Evolutionary conservation across 345 rosid genomes (phyloP).

Genomic region (Luvunga scandens): DNA sequence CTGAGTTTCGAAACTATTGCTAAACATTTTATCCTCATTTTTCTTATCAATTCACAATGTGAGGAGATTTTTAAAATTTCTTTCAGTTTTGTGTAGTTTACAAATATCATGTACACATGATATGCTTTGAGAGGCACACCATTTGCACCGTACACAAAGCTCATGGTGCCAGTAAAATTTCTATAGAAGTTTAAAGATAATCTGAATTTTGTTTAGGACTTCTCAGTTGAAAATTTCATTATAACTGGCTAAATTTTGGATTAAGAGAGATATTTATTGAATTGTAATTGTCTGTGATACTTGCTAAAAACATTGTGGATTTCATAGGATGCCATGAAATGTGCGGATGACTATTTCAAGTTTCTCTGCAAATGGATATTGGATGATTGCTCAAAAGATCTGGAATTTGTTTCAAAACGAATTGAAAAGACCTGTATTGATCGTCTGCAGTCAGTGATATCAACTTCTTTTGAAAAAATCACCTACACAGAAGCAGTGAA

Average conservation of each 20-base stretch:
- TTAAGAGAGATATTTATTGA: too few species aligned
- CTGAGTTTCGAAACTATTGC: background rate
- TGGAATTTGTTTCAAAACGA: constrained; percentile 60
- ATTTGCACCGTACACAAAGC: background rate
- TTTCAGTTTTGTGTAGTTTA: background rate
- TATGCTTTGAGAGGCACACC: background rate
- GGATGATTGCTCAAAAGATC: constrained; percentile 61
- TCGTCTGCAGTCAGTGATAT: constrained; percentile 51
- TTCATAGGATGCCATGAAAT: constrained; percentile 73
- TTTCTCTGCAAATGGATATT: constrained; percentile 71
- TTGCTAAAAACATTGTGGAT: background rate
- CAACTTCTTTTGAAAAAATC: constrained; percentile 44
- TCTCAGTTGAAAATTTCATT: background rate
- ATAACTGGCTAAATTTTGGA: too few species aligned
- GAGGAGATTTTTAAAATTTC: background rate
- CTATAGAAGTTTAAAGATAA: background rate
- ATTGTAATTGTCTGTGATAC: too few species aligned
- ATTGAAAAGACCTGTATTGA: constrained; percentile 45
- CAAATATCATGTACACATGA: background rate
- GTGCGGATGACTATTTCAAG: constrained; percentile 68
- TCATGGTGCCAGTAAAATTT: background rate
- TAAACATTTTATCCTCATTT: background rate
- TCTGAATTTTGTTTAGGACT: background rate
- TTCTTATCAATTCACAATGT: background rate
- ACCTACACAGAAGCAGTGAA: constrained; percentile 63